phyloP scores from a whole-genome alignment of 192 early-diverging fungal genomes.

The Rhizoclosmatium sp. region DNA sequence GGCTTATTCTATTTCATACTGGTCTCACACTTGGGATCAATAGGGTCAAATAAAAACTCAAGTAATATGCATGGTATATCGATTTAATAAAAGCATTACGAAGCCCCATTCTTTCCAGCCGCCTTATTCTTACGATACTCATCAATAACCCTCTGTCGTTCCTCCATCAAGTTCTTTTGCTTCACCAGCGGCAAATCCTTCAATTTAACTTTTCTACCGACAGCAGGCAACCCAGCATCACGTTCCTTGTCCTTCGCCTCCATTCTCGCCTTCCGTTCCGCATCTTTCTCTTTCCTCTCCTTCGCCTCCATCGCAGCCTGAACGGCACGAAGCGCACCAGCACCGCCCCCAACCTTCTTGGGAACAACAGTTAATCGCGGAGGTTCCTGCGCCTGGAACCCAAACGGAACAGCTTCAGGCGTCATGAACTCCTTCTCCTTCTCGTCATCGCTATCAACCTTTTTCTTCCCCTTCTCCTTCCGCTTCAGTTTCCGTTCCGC shows the following conservation, averaged over 20 bases:
- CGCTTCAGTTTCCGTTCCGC: constrained; percentile 34
- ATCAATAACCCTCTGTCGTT: constrained; percentile 26
- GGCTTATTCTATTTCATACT: constrained; percentile 18
- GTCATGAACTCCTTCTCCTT: constrained; percentile 15
- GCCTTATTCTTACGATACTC: constrained; percentile 14
- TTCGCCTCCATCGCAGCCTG: constrained; percentile 36
- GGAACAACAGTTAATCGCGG: constrained; percentile 29
- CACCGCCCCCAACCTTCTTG: constrained; percentile 41
- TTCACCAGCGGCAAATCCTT: constrained; percentile 32
- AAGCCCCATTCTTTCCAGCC: background rate
- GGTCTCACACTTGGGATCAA: constrained; percentile 15
- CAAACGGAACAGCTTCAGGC: constrained; percentile 26
- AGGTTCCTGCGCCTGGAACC: constrained; percentile 31
- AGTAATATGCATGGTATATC: background rate
- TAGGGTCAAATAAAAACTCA: background rate
- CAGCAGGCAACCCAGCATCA: constrained; percentile 37
- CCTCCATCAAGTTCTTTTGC: constrained; percentile 27
- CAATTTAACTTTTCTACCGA: constrained; percentile 50
- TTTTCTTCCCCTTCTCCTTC: background rate
- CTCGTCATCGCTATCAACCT: background rate
- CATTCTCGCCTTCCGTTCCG: constrained; percentile 23
- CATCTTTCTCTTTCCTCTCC: constrained; percentile 54
- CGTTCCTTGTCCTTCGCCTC: constrained; percentile 39
- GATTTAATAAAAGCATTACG: background rate
- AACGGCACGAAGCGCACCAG: constrained; percentile 23